Base-by-base conservation (phyloP, 768 basidiomycete species). In the Leccinellum albellum region DNA sequence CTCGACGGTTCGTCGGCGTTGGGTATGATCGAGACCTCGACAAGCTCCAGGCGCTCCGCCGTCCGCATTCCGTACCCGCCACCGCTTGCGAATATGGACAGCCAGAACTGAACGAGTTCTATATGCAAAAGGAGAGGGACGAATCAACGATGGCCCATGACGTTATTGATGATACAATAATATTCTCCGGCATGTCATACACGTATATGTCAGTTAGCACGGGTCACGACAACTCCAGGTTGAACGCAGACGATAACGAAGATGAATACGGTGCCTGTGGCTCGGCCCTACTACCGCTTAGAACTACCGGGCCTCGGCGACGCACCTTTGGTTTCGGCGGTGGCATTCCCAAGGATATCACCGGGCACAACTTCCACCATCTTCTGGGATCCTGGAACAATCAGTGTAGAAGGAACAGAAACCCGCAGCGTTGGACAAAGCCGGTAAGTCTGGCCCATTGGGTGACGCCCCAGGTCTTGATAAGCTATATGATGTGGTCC, bases 11-110 rank as follows among this genome's bases (percentile, higher is more conserved):
- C 76, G n/a, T 76, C 70, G 3, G 61, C 55, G 32, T 70, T 76
- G 14, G 73, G 61, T 4, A 69, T 50, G 40, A 81, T 61, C 32
- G 77, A 78, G 3, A 81, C 75, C 33, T 82, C 80, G 32, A 59
- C 56, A 14, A 74, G 59, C 8, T 68, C 49, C 50, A 73, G 15
- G 1, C 12, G 14, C 8, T 56, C 54, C 17, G 44, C 37, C 10
- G 60, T 55, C 17, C 57, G 61, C 10, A 7, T 42, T 13, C 63
- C 68, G 17, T 70, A 74, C n/a, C 66, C 64, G 17, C 35, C 33
- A 3, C 31, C 2, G 4, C n/a, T 32, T 26, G 7, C 37, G 58
- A 77, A 77, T 6, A 73, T 45, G 31, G 68, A 40, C 14, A 81
- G 63, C 77, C 73, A 78, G 55, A 72, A 73, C 9, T 72, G 62